Evolutionary conservation across 2,329 filamentous ascomycete species (phyloP), one percentile per base, ranked within the genome.

Genomic region (Fusarium sp.): DNA sequence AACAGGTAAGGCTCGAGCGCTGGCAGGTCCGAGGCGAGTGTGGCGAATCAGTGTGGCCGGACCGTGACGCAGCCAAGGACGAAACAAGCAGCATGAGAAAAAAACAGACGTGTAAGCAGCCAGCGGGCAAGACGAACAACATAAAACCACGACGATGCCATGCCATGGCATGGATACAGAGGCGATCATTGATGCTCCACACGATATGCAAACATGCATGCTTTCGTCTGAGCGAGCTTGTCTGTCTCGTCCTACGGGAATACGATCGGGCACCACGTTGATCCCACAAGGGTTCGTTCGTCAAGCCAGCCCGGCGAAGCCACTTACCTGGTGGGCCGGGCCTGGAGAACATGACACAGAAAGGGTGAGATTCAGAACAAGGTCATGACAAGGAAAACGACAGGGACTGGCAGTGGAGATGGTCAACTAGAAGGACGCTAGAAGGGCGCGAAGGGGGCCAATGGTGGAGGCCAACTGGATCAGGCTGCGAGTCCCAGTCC

Each of bases 381-480:
- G 68, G 30, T 10, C 52, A 62, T 63, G 30, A 70, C 65, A 64
- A 58, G 62, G 62, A 54, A 30, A 54, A 52, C 58, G 17, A 54
- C 64, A 63, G 37, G 59, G 52, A 22, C 30, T 27, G 52, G 43
- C 40, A 57, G 66, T 65, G 71, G 69, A 57, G 20, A 35, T 27
- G 65, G 50, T 40, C 66, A 72, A 63, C 76, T 78, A 78, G 76
- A 78, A 78, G 66, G 72, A 57, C 76, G 76, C 78, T 79, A 79
- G 78, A 79, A 79, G 67, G 67, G 69, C 54, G 63, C 68, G 22
- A 66, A 56, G 66, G 70, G 69, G 72, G 65, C 65, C 65, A 74
- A 67, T 71, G 37, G 57, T 67, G 67, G 58, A 37, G 38, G 67
- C 25, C 52, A 17, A 32, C 40, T 58, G 69, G 70, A 61, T 50